phyloP scores from a whole-genome alignment of 257 asterid genomes.

The Ehretia macrophylla region DNA sequence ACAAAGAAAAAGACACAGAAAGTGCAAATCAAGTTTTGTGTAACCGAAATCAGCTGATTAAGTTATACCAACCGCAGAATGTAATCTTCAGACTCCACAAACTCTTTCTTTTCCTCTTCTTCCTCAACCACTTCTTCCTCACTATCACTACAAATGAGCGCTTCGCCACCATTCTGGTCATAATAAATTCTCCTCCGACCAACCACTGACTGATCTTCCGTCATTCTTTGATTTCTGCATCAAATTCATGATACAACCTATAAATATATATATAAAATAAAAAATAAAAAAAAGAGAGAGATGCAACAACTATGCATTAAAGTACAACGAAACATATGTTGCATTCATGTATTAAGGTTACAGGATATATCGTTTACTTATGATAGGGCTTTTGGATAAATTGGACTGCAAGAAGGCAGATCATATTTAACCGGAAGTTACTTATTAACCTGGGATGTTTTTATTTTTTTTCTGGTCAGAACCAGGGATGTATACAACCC shows the following conservation, averaged over 20 bases:
- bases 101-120: slow-evolving; percentile 86
- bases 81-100: slow-evolving; percentile 76
- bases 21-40: slow-evolving; percentile 1
- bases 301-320: too few relatives aligned
- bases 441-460: too few relatives aligned
- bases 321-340: too few relatives aligned
- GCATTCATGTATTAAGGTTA: too few relatives aligned
- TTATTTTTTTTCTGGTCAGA: too few relatives aligned
- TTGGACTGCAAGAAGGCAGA: too few relatives aligned
- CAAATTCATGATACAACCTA: neutral
- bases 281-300: too few relatives aligned
- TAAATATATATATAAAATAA: too few relatives aligned
- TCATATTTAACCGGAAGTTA: too few relatives aligned
- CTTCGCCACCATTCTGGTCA: slow-evolving; percentile 89
- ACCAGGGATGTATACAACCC: too few relatives aligned
- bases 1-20: slow-evolving; percentile 2
- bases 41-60: neutral
- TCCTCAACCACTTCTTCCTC: slow-evolving; percentile 82
- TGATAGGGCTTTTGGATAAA: too few relatives aligned
- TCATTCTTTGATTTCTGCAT: slow-evolving; percentile 90
- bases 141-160: slow-evolving; percentile 92
- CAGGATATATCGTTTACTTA: too few relatives aligned
- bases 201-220: slow-evolving; percentile 90
- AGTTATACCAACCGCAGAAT: slow-evolving; percentile 70
- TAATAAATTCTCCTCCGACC: slow-evolving; percentile 98